Base-by-base conservation (phyloP, 2,329 filamentous ascomycete genomes). In the Cytospora piceicola region DNA sequence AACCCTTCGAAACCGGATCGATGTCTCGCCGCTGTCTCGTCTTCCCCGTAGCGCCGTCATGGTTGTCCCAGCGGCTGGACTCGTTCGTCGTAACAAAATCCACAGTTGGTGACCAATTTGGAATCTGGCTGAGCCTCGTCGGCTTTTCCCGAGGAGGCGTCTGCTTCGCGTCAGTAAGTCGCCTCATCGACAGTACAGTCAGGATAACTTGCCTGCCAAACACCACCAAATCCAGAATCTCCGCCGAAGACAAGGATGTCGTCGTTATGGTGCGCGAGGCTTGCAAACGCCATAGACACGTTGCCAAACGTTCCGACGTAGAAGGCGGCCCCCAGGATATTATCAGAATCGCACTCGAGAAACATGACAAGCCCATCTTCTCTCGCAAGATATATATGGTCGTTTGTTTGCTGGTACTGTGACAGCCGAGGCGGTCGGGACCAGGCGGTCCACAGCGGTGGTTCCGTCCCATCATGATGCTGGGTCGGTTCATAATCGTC, bases 291-390 rank as follows among this genome's bases (percentile, higher is more conserved):
- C 3, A 85, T 88, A 65, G 93, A 90, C 56, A 96, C 90, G 67
- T 91, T 92, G 71, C 90, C 90, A 69, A 92, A 87, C 59, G 83
- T 83, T 9, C 90, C 90, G 65, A 92, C 82, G 62, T 84, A 81
- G 55, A 84, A 82, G 62, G 83, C 80, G 51, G 82, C 81, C 60
- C 83, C 81, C 61, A 89, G 75, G 70, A 85, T 80, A 55, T 82
- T 84, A 68, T 80, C 80, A 7, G 83, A 82, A 53, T 86, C 85
- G 66, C 92, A 87, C 70, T 93, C 88, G 5, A 94, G 77, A 69
- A 90, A 91, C 62, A 89, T 85, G 12, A 97, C 83, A 58, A 89
- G 81, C 3, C 95, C 95, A 73, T 98, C 94, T 77, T 98, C 94
- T 63, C 94, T 88, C 14, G 90, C 91, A 20, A 99, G 80, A 73